A percentile compares a stretch with the other conserved stretches of the same genome.
Conservation (phyloP, 306 rosid species). For the Ceratonia siliqua region DNA sequence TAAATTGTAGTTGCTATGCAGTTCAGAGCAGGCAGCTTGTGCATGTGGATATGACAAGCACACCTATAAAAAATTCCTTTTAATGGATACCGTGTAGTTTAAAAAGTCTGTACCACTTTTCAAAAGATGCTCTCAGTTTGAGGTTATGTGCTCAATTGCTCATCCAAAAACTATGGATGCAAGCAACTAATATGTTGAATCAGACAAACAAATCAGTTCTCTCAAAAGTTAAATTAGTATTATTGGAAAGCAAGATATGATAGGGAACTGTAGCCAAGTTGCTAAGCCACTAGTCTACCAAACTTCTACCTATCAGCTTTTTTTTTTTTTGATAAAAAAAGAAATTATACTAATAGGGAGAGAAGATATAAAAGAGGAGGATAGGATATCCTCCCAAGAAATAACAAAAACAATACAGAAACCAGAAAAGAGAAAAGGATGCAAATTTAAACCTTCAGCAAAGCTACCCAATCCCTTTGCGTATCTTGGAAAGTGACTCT, state of each 20-base stretch:
- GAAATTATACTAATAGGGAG: too few species aligned
- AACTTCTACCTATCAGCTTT: too few species aligned
- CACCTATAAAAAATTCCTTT: slow-evolving; percentile 2
- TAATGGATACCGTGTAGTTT: background rate
- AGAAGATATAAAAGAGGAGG: too few species aligned
- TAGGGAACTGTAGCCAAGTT: background rate
- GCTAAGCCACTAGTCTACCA: slow-evolving; percentile 4
- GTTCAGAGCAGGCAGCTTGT: background rate
- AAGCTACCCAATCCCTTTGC: too few species aligned
- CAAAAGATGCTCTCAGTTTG: slow-evolving; percentile 5
- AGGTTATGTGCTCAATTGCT: slow-evolving; percentile 19
- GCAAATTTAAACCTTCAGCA: too few species aligned
- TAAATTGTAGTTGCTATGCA: slow-evolving; percentile 20
- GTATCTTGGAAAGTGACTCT: too few species aligned
- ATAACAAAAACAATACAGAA: too few species aligned
- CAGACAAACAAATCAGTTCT: slow-evolving; percentile 17
- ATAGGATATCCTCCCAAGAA: too few species aligned
- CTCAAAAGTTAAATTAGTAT: background rate
- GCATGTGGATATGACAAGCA: slow-evolving; percentile 3
- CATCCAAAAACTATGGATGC: slow-evolving; percentile 23
- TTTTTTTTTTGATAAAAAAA: too few species aligned
- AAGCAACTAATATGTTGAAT: slow-evolving; percentile 24
- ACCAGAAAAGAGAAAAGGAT: too few species aligned
- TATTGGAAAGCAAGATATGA: slow-evolving; percentile 9
- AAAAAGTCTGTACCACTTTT: slow-evolving; percentile 24